A percentile compares a stretch with the other conserved stretches of the same genome.
Conservation (phyloP, 1,284 basidiomycete species). For the Sporisorium exsertum region DNA sequence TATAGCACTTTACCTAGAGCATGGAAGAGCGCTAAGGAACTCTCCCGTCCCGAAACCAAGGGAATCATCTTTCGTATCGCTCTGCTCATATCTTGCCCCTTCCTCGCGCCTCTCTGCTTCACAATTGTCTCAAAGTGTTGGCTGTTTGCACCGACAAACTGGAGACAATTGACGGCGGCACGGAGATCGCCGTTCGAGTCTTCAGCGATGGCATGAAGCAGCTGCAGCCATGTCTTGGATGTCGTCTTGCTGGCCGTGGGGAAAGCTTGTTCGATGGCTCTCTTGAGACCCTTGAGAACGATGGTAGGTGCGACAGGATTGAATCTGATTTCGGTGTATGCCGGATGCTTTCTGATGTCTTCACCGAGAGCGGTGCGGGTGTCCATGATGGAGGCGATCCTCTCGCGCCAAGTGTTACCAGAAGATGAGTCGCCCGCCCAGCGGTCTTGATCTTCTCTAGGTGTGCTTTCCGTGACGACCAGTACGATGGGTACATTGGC, state of each 20-base stretch:
- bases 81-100: not conserved
- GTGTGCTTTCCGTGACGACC: slow-evolving; percentile 81
- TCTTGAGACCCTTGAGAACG: slow-evolving; percentile 81
- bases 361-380: slow-evolving; percentile 78
- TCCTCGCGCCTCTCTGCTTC: not conserved
- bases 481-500: slow-evolving; percentile 78
- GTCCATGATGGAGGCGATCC: slow-evolving; percentile 72
- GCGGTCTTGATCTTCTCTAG: slow-evolving; percentile 71
- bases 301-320: slow-evolving; percentile 90
- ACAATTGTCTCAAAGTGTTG: slow-evolving; percentile 6
- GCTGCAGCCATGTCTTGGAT: slow-evolving; percentile 14
- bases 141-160: slow-evolving; percentile 75
- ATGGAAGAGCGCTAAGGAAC: slow-evolving; percentile 89
- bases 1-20: slow-evolving; percentile 92
- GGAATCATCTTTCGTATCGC: slow-evolving; percentile 22
- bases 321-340: slow-evolving; percentile 84
- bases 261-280: slow-evolving; percentile 12
- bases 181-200: slow-evolving; percentile 89
- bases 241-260: not conserved
- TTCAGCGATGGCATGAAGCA: slow-evolving; percentile 74
- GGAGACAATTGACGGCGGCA: slow-evolving; percentile 89
- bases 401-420: slow-evolving; percentile 71
- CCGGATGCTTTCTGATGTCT: slow-evolving; percentile 75
- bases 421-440: slow-evolving; percentile 73
- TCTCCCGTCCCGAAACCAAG: slow-evolving; percentile 74